Evolutionary conservation across 1,284 basidiomycete species (phyloP).

Genomic region (Somion occarium): DNA sequence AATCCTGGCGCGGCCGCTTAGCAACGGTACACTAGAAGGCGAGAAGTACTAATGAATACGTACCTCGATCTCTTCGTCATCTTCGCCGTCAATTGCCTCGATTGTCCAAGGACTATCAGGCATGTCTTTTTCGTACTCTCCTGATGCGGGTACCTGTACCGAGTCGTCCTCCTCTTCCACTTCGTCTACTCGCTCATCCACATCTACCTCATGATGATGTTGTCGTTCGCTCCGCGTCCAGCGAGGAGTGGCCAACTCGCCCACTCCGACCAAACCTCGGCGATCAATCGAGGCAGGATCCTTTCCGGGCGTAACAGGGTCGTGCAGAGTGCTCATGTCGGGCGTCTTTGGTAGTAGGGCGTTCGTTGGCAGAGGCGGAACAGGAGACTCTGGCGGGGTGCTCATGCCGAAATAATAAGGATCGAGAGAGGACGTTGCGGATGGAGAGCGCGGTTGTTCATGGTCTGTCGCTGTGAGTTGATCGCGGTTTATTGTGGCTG

Average conservation of each 20-base stretch:
- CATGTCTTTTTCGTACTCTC: slow-evolving; percentile 31
- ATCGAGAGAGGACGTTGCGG: slow-evolving; percentile 73
- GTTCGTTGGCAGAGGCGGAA: slow-evolving; percentile 41
- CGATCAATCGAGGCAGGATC: slow-evolving; percentile 86
- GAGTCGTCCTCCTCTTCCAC: slow-evolving; percentile 41
- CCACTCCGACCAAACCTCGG: slow-evolving; percentile 86
- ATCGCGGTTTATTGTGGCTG: slow-evolving; percentile 16
- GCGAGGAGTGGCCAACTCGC: slow-evolving; percentile 95
- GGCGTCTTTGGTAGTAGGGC: slow-evolving; percentile 35
- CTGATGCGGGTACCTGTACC: slow-evolving; percentile 33
- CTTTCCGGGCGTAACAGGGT: slow-evolving; percentile 67
- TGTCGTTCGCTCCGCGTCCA: slow-evolving; percentile 55
- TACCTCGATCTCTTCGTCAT: slow-evolving; percentile 57
- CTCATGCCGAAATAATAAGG: slow-evolving; percentile 76
- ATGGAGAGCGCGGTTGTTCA: slow-evolving; percentile 47
- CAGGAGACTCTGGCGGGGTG: slow-evolving; percentile 56
- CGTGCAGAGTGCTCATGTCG: slow-evolving; percentile 33
- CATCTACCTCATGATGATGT: slow-evolving; percentile 25
- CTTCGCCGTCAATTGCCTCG: slow-evolving; percentile 76
- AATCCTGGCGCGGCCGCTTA: slow-evolving; percentile 24
- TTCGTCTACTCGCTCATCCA: slow-evolving; percentile 31
- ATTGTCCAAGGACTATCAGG: slow-evolving; percentile 85
- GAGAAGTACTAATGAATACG: slow-evolving; percentile 6
- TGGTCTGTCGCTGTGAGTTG: slow-evolving; percentile 25
- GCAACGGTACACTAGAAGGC: slow-evolving; percentile 4